Evolutionary conservation across 140 eudicot species (phyloP), one percentile per base, ranked within the genome.

Genomic region (Flaveria floridana): DNA sequence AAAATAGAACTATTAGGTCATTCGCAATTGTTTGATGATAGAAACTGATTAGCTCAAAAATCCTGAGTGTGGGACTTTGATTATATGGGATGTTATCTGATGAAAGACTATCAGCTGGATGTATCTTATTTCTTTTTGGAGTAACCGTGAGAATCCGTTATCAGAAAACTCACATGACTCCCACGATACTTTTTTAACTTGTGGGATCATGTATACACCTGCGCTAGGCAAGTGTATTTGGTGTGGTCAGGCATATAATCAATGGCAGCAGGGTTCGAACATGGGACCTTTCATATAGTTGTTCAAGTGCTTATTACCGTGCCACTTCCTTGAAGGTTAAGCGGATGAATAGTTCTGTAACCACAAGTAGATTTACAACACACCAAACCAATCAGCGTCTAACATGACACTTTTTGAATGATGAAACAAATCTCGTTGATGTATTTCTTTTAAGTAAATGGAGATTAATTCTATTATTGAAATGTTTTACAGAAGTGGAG

Each of bases 401-500:
- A 11, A 12, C 13, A 11, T 13, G 44, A 26, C 67, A 25, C 9
- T 2, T 25, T 61, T 25, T 25, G 8, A 11, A 4, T 25, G 9
- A 4, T 6, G 15, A 11, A 61, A 26, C 67, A 61, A 12, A 11
- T 12, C 0, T 12, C 4, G 7, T 25, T 61, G 2, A 1, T 62
- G 44, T 62, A 4, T 62, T 62, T 62, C 1, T 0, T 1, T 39
- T 19, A 19, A 42, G 5, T 42, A 18, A 67, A 67, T 42, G 21
- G 39, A 1, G 18, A 4, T 55, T 73, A 65, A 34, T 8, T 15
- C 28, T 19, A 10, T 7, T 50, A 28, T n/a, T 41, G 21, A 13
- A 51, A 42, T 41, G 20, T 71, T 13, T 23, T 75, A 34, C 85
- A 85, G 89, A 85, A 85, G 64, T 85, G 89, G 89, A 85, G 86